A percentile compares a stretch with the other conserved stretches of the same genome.
phyloP scores from a whole-genome alignment of 2,329 filamentous ascomycete genomes.

The Ophioceras dolichostomum region DNA sequence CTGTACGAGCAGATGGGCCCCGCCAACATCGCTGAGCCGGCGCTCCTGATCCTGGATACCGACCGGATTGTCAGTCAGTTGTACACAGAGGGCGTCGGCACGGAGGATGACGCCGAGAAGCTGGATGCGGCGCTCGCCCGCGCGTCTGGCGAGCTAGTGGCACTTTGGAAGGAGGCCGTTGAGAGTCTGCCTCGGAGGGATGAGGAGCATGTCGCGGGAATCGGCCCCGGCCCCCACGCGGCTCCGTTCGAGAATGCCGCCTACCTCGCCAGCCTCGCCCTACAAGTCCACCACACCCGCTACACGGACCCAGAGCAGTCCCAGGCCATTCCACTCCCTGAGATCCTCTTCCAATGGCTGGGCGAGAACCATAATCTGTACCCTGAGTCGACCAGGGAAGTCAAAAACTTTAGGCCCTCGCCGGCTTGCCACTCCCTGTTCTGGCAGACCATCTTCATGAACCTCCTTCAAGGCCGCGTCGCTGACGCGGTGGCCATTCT shows the following conservation, averaged over 20 bases:
- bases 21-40: conserved; percentile 54
- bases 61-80: conserved; percentile 57
- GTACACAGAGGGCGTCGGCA: conserved; percentile 48
- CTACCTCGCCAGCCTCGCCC: conserved; percentile 64
- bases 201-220: conserved; percentile 44
- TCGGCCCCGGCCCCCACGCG: conserved; percentile 51
- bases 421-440: conserved; percentile 67
- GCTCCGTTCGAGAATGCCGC: conserved; percentile 62
- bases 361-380: conserved; percentile 63
- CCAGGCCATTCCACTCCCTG: conserved; percentile 48
- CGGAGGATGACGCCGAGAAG: conserved; percentile 40
- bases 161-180: conserved; percentile 43
- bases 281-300: conserved; percentile 64
- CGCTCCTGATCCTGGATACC: conserved; percentile 60
- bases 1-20: conserved; percentile 46
- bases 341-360: conserved; percentile 75
- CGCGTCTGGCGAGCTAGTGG: conserved; percentile 36
- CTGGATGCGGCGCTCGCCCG: conserved; percentile 44
- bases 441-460: conserved; percentile 73
- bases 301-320: conserved; percentile 21
- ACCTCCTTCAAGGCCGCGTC: conserved; percentile 65
- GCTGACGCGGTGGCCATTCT: conserved; percentile 54
- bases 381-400: conserved; percentile 50
- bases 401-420: conserved; percentile 54
- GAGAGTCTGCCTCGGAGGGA: conserved; percentile 33